Evolutionary conservation across 1,139 yeast genomes (phyloP).

Genomic region (Nematodospora anomalae): DNA sequence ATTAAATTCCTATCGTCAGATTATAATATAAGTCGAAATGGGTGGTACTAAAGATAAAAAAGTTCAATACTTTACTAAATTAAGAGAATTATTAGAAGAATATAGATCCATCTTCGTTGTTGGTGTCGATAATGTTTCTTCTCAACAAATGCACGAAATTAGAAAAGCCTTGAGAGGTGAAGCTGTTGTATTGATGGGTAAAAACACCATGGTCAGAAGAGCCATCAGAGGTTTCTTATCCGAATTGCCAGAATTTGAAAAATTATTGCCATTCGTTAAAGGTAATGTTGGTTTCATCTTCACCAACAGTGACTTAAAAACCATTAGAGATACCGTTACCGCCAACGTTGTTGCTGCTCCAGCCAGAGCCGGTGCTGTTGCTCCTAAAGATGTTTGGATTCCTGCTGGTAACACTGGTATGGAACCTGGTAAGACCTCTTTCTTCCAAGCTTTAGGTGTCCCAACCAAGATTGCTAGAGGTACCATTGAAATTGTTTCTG

Average conservation of each 20-base stretch:
- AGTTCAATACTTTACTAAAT: slow-evolving; percentile 90
- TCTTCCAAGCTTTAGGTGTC: slow-evolving; percentile 99
- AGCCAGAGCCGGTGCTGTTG: slow-evolving; percentile 99
- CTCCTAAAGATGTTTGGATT: slow-evolving; percentile 96
- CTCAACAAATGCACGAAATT: slow-evolving; percentile 99
- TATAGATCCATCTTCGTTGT: slow-evolving; percentile 98
- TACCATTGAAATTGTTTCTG: slow-evolving; percentile 98
- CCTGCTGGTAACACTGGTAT: slow-evolving; percentile 99
- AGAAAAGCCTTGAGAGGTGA: slow-evolving; percentile 95
- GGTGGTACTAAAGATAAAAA: slow-evolving; percentile 99
- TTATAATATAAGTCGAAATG: slow-evolving; percentile 79
- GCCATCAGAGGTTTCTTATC: slow-evolving; percentile 94
- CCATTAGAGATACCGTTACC: slow-evolving; percentile 82
- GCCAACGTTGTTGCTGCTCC: slow-evolving; percentile 99
- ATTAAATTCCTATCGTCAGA: slow-evolving; percentile 95
- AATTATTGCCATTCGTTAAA: slow-evolving; percentile 87
- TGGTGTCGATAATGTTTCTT: slow-evolving; percentile 99
- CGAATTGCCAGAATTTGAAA: slow-evolving; percentile 96
- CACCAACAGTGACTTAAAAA: slow-evolving; percentile 95
- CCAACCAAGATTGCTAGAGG: slow-evolving; percentile 99
- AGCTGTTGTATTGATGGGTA: slow-evolving; percentile 98
- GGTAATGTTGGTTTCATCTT: slow-evolving; percentile 99
- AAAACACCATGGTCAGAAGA: slow-evolving; percentile 99
- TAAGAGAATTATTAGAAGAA: slow-evolving; percentile 93
- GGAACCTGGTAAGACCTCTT: slow-evolving; percentile 99